Evolutionary conservation across 2,329 filamentous ascomycete species (phyloP).

Genomic region (Cadophora sp.): DNA sequence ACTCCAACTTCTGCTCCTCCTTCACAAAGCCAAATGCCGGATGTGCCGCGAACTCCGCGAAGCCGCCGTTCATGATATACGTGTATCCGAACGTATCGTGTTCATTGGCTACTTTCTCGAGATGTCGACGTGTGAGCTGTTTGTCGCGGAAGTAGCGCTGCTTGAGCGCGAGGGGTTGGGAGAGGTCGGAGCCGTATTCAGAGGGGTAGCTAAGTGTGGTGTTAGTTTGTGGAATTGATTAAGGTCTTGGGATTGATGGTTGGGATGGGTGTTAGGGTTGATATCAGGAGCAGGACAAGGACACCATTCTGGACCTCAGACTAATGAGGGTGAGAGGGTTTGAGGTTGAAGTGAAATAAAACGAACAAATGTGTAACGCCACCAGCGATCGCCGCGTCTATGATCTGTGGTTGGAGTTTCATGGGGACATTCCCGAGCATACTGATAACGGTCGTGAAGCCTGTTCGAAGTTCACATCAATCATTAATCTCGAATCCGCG

Average conservation of each 20-base stretch:
- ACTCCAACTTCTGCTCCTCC: slow-evolving; percentile 15
- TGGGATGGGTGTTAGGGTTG: too few relatives aligned
- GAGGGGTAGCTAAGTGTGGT: too few relatives aligned
- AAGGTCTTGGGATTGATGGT: too few relatives aligned
- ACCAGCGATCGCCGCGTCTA: slow-evolving; percentile 52
- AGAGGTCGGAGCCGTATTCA: slow-evolving; percentile 53
- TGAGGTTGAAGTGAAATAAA: too few relatives aligned
- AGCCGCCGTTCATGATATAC: neutral
- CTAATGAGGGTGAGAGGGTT: too few relatives aligned
- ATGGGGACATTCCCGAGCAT: neutral
- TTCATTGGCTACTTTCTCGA: neutral
- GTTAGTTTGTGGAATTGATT: too few relatives aligned
- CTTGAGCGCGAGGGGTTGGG: neutral
- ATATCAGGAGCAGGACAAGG: too few relatives aligned
- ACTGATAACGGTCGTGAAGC: neutral
- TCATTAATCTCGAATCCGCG: too few relatives aligned
- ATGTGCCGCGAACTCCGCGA: neutral
- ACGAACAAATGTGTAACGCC: slow-evolving; percentile 65
- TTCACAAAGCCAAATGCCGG: neutral
- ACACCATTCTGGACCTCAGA: too few relatives aligned
- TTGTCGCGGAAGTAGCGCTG: slow-evolving; percentile 5
- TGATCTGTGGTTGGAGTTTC: neutral
- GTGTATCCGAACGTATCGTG: neutral
- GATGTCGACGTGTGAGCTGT: neutral
- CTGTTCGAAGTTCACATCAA: too few relatives aligned